Percentiles rank a stretch among this genome's conserved stretches.
phyloP scores from a whole-genome alignment of 73 alveolate species.

The Blepharisma stoltei region DNA sequence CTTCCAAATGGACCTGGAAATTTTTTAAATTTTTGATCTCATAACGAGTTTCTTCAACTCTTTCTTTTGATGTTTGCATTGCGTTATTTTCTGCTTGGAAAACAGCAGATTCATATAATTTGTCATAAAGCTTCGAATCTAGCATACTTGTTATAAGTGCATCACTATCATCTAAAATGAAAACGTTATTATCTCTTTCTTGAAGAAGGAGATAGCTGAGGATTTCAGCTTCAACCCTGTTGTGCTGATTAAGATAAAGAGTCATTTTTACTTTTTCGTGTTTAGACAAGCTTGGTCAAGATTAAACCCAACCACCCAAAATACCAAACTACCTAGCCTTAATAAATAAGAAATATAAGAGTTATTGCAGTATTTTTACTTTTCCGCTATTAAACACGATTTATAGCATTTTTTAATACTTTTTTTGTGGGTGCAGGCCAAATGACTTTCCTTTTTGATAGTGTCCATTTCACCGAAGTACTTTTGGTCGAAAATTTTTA shows the following conservation, averaged over 20 bases:
- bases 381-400: too few species aligned
- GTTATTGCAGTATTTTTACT: too few species aligned
- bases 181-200: background rate
- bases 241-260: background rate
- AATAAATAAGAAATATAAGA: too few species aligned
- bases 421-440: too few species aligned
- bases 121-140: background rate
- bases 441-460: too few species aligned
- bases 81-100: background rate
- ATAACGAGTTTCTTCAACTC: background rate
- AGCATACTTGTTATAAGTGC: background rate
- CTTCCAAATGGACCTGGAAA: background rate
- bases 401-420: too few species aligned
- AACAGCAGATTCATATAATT: background rate
- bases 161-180: background rate
- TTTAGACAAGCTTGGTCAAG: too few species aligned
- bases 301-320: too few species aligned
- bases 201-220: background rate
- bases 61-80: background rate
- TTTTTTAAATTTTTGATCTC: slow-evolving; percentile 2
- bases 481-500: too few species aligned
- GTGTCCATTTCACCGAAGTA: too few species aligned
- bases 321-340: too few species aligned
- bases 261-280: background rate
- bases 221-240: background rate